A percentile compares a stretch with the other conserved stretches of the same genome.
phyloP scores from a whole-genome alignment of 2,329 filamentous ascomycete genomes.

The Acarospora socialis region DNA sequence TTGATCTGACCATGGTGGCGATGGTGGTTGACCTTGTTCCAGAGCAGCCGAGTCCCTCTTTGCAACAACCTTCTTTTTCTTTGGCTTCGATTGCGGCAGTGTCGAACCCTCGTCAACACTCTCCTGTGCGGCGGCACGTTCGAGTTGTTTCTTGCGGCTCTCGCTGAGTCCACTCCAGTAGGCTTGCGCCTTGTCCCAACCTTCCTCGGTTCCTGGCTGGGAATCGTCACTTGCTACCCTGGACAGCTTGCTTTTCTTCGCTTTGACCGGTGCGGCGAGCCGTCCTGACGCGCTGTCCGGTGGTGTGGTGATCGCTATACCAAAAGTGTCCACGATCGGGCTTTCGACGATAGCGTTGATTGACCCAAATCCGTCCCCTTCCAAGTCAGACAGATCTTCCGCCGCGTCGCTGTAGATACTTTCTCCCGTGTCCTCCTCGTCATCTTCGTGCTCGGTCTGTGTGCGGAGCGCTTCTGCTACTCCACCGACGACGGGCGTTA shows the following conservation, averaged over 20 bases:
- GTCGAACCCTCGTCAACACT: conserved; percentile 5
- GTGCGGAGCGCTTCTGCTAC: conserved; percentile 11
- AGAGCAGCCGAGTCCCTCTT: neutral
- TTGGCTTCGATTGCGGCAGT: conserved; percentile 6
- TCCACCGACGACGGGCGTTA: conserved; percentile 12
- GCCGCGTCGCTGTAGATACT: conserved; percentile 32
- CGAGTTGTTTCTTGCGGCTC: conserved; percentile 11
- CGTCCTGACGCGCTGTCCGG: conserved; percentile 11
- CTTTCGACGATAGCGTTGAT: conserved; percentile 35
- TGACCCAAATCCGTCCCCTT: conserved; percentile 32
- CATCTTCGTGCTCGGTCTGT: conserved; percentile 17
- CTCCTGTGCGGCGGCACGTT: conserved; percentile 10
- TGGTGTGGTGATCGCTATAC: conserved; percentile 5
- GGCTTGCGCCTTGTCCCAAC: conserved; percentile 19
- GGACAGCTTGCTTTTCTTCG: too few species aligned
- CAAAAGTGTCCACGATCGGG: too few species aligned
- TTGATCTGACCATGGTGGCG: conserved; percentile 8
- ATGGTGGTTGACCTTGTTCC: conserved; percentile 1
- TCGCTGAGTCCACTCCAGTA: conserved; percentile 17
- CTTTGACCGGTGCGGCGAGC: conserved; percentile 9
- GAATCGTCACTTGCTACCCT: conserved; percentile 10
- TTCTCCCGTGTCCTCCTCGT: conserved; percentile 28
- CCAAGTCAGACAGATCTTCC: conserved; percentile 19
- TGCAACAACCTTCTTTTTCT: conserved; percentile 10
- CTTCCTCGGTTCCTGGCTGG: conserved; percentile 12